Evolutionary conservation across 2,329 filamentous ascomycete species (phyloP).

Genomic region (Claviceps digitariae): DNA sequence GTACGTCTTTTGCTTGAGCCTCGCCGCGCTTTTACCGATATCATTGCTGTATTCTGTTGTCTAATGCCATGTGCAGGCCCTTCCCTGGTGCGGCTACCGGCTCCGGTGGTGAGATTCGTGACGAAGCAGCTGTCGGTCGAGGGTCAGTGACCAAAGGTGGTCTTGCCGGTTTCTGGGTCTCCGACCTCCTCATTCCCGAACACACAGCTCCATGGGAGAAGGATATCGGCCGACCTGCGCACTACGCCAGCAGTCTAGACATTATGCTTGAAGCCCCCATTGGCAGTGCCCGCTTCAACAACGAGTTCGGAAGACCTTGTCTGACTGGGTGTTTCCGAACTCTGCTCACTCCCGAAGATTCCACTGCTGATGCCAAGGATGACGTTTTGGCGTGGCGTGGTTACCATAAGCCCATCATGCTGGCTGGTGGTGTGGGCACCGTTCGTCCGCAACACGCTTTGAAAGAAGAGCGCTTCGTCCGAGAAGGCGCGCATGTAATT

Average conservation of each 20-base stretch:
- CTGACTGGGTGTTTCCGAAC: slow-evolving; percentile 87
- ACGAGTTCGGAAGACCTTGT: slow-evolving; percentile 87
- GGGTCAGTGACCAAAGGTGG: slow-evolving; percentile 90
- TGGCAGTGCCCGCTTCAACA: slow-evolving; percentile 91
- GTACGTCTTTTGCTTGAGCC: slow-evolving; percentile 6
- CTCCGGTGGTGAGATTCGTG: slow-evolving; percentile 87
- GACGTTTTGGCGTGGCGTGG: slow-evolving; percentile 50
- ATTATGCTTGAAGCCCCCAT: slow-evolving; percentile 98
- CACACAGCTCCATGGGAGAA: slow-evolving; percentile 78
- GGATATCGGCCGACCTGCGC: slow-evolving; percentile 75
- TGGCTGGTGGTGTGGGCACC: slow-evolving; percentile 88
- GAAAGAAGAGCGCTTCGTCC: slow-evolving; percentile 67
- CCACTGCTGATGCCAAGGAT: slow-evolving; percentile 19
- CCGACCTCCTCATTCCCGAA: slow-evolving; percentile 80
- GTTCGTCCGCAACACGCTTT: slow-evolving; percentile 83
- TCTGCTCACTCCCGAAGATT: slow-evolving; percentile 43
- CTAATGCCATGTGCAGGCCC: slow-evolving; percentile 27
- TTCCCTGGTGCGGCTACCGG: slow-evolving; percentile 90
- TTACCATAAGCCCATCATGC: slow-evolving; percentile 98
- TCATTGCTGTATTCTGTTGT: neutral
- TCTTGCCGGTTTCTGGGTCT: slow-evolving; percentile 86
- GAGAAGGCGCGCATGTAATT: slow-evolving; percentile 77
- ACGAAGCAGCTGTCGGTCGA: slow-evolving; percentile 86
- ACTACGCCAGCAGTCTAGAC: slow-evolving; percentile 87
- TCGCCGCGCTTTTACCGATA: neutral